Evolutionary conservation across 805 yeast species (phyloP).

Genomic region (Candida corydali): DNA sequence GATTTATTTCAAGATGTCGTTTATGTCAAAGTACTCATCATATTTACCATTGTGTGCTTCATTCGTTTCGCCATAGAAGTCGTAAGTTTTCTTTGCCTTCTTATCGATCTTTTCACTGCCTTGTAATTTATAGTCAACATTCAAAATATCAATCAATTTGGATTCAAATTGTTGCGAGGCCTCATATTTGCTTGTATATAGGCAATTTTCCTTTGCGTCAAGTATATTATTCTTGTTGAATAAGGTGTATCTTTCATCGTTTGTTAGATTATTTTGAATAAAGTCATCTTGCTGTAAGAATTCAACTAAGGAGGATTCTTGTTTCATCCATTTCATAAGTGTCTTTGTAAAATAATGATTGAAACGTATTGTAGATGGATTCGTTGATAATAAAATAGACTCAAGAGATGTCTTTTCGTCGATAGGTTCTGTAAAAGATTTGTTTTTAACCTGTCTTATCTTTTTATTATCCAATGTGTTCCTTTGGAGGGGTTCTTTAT

Average conservation of each 20-base stretch:
- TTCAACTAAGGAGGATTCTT: constrained; percentile 13
- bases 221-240: constrained; percentile 29
- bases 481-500: constrained; percentile 3
- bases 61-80: not conserved
- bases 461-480: constrained; percentile 14
- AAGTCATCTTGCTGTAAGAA: constrained; percentile 22
- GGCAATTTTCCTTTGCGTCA: not conserved
- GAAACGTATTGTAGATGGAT: constrained; percentile 30
- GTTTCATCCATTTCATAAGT: constrained; percentile 17
- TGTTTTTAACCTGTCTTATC: constrained; percentile 11
- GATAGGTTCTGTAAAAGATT: constrained; percentile 6
- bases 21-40: constrained; percentile 10
- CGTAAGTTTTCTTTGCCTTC: not conserved
- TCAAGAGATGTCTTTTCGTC: constrained; percentile 6
- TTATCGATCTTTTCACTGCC: constrained; percentile 14
- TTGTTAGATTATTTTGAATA: constrained; percentile 17
- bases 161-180: constrained; percentile 9
- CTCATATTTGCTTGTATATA: constrained; percentile 5
- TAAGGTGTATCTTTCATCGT: constrained; percentile 21
- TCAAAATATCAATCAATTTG: constrained; percentile 21
- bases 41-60: constrained; percentile 6
- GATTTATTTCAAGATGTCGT: constrained; percentile 7
- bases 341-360: constrained; percentile 21
- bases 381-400: constrained; percentile 19
- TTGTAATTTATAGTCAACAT: constrained; percentile 18